phyloP scores from a whole-genome alignment of 208 protist species.

The Strigomonas galati region DNA sequence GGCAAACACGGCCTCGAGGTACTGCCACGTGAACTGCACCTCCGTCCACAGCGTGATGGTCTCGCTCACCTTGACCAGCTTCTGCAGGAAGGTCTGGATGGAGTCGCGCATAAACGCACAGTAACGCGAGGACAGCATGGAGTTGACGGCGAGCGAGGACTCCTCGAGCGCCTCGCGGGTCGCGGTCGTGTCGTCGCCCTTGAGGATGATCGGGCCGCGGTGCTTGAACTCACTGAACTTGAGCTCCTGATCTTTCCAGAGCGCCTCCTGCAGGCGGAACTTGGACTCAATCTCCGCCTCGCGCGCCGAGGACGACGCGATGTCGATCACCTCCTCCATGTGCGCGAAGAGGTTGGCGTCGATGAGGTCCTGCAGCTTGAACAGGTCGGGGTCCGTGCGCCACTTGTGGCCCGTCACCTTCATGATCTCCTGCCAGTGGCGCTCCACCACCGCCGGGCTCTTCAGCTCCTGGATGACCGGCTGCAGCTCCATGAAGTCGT shows the following conservation, averaged over 20 bases:
- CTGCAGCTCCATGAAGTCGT: slow-evolving; percentile 94
- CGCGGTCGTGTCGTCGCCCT: slow-evolving; percentile 87
- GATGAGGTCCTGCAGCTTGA: slow-evolving; percentile 94
- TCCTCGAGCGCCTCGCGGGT: slow-evolving; percentile 94
- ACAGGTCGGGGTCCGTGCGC: slow-evolving; percentile 89
- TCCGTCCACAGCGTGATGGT: slow-evolving; percentile 91
- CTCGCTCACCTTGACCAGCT: slow-evolving; percentile 91
- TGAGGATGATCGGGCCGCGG: slow-evolving; percentile 91
- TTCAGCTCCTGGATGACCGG: slow-evolving; percentile 92
- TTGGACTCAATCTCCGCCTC: slow-evolving; percentile 96
- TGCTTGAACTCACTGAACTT: slow-evolving; percentile 95
- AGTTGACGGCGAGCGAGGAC: slow-evolving; percentile 92
- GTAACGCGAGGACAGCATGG: slow-evolving; percentile 93
- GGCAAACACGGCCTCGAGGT: slow-evolving; percentile 96
- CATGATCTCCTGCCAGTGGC: slow-evolving; percentile 96
- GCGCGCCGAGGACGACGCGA: slow-evolving; percentile 91
- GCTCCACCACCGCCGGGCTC: slow-evolving; percentile 88
- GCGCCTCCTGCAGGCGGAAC: slow-evolving; percentile 83
- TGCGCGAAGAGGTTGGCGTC: slow-evolving; percentile 86
- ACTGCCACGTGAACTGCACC: slow-evolving; percentile 96
- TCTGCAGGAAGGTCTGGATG: slow-evolving; percentile 88
- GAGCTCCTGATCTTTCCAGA: slow-evolving; percentile 94
- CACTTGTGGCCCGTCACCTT: slow-evolving; percentile 86
- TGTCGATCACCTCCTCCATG: slow-evolving; percentile 95
- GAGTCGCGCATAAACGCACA: slow-evolving; percentile 92